Evolutionary conservation across 2,329 filamentous ascomycete genomes (phyloP).

Genomic region (Claviceps quebecensis): DNA sequence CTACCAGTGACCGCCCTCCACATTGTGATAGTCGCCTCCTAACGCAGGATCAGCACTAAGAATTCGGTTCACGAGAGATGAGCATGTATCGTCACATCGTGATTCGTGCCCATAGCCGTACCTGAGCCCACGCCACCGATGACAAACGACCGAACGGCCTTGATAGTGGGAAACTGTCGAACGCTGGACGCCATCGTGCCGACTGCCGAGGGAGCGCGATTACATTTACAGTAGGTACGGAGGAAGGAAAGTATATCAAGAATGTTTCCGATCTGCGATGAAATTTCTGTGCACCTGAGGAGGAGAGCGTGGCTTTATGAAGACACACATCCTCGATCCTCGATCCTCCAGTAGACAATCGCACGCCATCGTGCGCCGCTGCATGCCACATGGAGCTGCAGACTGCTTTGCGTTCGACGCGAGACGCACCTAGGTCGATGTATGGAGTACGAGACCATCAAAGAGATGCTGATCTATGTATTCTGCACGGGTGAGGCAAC

Average conservation of each 20-base stretch:
- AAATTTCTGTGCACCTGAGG: too few species aligned
- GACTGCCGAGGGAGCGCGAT: not conserved
- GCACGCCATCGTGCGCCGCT: too few species aligned
- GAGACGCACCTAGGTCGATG: too few species aligned
- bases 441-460: too few species aligned
- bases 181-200: slow-evolving; percentile 14
- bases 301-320: too few species aligned
- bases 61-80: not conserved
- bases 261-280: too few species aligned
- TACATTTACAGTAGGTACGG: too few species aligned
- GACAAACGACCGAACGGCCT: slow-evolving; percentile 58
- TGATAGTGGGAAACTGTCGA: slow-evolving; percentile 57
- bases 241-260: not conserved
- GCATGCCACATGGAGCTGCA: too few species aligned
- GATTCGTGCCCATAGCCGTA: slow-evolving; percentile 5
- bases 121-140: slow-evolving; percentile 30
- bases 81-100: not conserved
- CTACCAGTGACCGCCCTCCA: slow-evolving; percentile 57
- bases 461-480: too few species aligned
- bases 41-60: slow-evolving; percentile 5
- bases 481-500: not conserved
- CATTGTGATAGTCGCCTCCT: slow-evolving; percentile 87
- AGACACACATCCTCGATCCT: too few species aligned
- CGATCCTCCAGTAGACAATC: too few species aligned
- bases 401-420: too few species aligned